Base-by-base conservation (phyloP, 1,139 yeast genomes). In the Geotrichum australiense region DNA sequence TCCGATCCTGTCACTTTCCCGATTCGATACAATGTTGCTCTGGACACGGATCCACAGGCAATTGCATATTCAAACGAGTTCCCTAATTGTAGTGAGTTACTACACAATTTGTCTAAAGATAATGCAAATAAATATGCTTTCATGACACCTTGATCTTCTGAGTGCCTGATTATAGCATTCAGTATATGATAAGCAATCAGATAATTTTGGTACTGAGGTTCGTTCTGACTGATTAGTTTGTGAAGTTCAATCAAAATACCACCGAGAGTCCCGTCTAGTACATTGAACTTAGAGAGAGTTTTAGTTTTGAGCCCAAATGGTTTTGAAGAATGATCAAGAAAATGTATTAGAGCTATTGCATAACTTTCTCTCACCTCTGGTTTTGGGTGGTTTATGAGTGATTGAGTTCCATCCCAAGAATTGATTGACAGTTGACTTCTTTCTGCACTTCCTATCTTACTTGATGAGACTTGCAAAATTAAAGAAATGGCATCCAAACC, bases 391-490 rank as follows among this genome's bases (percentile, higher is more conserved):
- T 51, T 42, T n/a, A 62, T 47, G 11, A 64, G 48, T 45, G 51
- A 42, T 41, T 58, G 61, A 1, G 65, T 58, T 7, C 60, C 59
- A 14, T 55, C 57, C 68, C 68, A 64, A 15, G 57, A 51, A 2
- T 48, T 40, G 7, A 58, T 29, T 1, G 58, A 49, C 7, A 61
- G 52, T 11, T 47, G 86, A n/a, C 37, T 34, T 18, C 31, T 35
- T 24, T 41, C 41, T 8, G 29, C 23, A 5, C 46, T 34, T 4
- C 41, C 41, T 4, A 31, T 16, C 18, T 37, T 41, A 7, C 39
- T 31, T 4, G 33, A 4, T 8, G 38, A 34, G 12, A 32, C 33
- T 14, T 26, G 10, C 21, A 41, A 18, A 11, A 41, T 32, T 8
- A 23, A 26, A 15, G 26, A 12, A 11, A 41, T 41, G 3, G 37